Conservation (phyloP, 805 yeast genomes). For the Alloascoidea hylecoeti region DNA sequence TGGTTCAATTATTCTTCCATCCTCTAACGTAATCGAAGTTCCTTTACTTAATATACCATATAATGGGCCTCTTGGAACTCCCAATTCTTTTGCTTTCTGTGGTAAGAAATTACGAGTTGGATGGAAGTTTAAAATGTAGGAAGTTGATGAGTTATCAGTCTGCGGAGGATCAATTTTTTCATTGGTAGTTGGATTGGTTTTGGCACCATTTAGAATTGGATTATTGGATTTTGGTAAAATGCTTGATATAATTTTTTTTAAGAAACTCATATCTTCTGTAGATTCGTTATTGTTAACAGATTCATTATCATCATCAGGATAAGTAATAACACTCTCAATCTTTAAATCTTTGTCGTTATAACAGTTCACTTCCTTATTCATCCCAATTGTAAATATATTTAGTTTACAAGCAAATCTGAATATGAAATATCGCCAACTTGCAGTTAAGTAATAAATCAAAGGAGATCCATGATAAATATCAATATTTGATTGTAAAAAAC, state of each 20-base stretch:
- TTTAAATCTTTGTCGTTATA: constrained; percentile 16
- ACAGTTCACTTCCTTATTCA: constrained; percentile 10
- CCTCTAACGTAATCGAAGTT: constrained; percentile 33
- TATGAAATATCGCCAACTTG: constrained; percentile 81
- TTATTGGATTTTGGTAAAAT: constrained; percentile 1
- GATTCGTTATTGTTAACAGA: background rate
- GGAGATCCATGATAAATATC: constrained; percentile 38
- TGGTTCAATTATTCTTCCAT: constrained; percentile 48
- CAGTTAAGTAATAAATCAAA: constrained; percentile 38
- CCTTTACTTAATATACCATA: constrained; percentile 52
- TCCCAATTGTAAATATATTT: constrained; percentile 15
- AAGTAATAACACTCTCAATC: constrained; percentile 10
- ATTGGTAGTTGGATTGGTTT: background rate
- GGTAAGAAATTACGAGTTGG: constrained; percentile 58
- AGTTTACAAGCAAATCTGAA: constrained; percentile 61
- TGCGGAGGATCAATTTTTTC: background rate
- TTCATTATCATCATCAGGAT: constrained; percentile 3
- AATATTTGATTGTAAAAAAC: constrained; percentile 38
- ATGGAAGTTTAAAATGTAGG: constrained; percentile 51
- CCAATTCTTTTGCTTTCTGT: constrained; percentile 48
- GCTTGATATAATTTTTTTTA: background rate
- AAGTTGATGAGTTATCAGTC: constrained; percentile 32
- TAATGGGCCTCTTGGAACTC: constrained; percentile 50
- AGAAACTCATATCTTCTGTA: background rate
- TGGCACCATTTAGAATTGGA: background rate